Evolutionary conservation across 345 rosid species (phyloP).

Genomic region (Eutrema heterophyllum): DNA sequence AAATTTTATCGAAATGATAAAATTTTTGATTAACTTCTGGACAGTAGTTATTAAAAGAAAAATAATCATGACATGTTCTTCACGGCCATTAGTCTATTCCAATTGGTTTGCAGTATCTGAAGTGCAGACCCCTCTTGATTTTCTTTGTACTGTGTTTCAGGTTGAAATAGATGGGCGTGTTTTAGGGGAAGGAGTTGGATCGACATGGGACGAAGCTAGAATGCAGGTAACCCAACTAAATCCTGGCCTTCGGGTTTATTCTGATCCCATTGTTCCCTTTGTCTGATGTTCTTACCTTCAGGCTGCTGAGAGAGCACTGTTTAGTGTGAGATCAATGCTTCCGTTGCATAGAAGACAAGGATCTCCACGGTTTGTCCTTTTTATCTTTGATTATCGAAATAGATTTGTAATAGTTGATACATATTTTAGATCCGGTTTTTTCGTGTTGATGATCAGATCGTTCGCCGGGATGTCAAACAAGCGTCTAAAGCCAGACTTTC

Average conservation of each 20-base stretch:
- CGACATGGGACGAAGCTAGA: conserved; percentile 93
- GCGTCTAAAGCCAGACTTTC: conserved; percentile 69
- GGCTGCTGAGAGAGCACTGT: conserved; percentile 96
- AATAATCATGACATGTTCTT: not conserved
- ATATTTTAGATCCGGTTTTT: not conserved
- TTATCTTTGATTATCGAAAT: not conserved
- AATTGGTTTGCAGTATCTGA: conserved; percentile 6
- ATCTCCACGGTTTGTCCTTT: conserved; percentile 69
- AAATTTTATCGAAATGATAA: not conserved
- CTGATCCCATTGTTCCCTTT: conserved; percentile 2
- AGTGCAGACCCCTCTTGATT: not conserved
- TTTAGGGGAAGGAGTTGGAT: conserved; percentile 79
- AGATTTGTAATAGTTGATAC: not conserved
- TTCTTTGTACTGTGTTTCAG: conserved; percentile 34
- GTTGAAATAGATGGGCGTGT: conserved; percentile 94
- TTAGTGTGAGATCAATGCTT: conserved; percentile 52
- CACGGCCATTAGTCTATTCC: not conserved
- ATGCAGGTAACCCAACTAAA: conserved; percentile 50
- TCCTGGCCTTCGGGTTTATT: not conserved
- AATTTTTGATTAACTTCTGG: not conserved
- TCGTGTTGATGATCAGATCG: conserved; percentile 35
- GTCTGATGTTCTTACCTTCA: conserved; percentile 22
- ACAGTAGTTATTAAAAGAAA: not conserved
- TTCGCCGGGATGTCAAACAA: conserved; percentile 62
- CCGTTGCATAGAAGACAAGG: conserved; percentile 61